These are phyloP conservation scores for Quercus tomentella DNA, from an alignment of 331 rosid genomes.

Conservation along the genomic window DNA sequence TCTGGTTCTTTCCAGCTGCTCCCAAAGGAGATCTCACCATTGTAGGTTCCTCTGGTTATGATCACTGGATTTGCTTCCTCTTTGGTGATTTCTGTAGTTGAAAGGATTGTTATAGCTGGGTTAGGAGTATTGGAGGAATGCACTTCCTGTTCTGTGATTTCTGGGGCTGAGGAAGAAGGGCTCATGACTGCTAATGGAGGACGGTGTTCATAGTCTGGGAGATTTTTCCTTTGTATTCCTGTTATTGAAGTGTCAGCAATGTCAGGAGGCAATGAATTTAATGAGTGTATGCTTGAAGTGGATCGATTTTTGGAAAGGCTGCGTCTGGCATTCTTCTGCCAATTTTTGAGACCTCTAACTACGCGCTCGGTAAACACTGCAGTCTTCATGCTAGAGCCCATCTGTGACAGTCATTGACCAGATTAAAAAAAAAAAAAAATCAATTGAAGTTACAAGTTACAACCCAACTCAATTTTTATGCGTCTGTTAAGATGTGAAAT, in stretches of 20 bases:
- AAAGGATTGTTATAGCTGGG: not conserved
- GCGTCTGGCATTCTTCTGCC: constrained; percentile 45
- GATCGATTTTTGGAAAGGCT: constrained; percentile 28
- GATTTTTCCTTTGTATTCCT: not conserved
- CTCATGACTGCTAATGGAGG: not conserved
- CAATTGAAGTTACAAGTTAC: not conserved
- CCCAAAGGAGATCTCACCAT: constrained; percentile 67
- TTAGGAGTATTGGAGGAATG: not conserved
- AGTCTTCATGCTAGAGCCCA: constrained; percentile 56
- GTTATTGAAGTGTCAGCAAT: constrained; percentile 20
- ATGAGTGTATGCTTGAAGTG: not conserved
- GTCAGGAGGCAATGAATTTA: not conserved
- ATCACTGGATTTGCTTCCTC: constrained; percentile 25
- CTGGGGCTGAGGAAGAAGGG: constrained; percentile 5
- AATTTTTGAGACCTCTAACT: constrained; percentile 42
- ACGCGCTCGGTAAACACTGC: constrained; percentile 49
- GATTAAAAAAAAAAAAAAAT: not conserved
- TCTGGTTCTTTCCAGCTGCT: constrained; percentile 49
- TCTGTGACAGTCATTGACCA: constrained; percentile 24
- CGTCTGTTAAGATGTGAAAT: no score
- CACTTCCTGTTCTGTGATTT: constrained; percentile 17
- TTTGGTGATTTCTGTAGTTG: constrained; percentile 13
- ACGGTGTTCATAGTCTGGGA: not conserved
- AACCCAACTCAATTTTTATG: not conserved
- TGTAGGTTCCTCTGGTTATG: constrained; percentile 34